Evolutionary conservation across 768 basidiomycete species (phyloP), one percentile per base, ranked within the genome.

Genomic region (Suillus hirtellus): DNA sequence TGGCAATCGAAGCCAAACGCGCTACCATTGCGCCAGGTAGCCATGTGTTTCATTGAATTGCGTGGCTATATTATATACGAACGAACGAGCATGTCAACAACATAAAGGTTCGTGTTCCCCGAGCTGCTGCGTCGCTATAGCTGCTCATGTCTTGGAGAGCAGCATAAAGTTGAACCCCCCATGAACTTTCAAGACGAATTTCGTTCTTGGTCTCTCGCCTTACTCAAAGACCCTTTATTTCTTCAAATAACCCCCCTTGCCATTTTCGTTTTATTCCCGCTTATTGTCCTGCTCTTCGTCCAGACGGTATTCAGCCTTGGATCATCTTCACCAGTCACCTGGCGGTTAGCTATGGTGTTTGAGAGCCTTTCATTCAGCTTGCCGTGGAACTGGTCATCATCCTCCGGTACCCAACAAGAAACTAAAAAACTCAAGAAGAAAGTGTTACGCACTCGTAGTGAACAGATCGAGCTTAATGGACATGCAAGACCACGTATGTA

Each of bases 11-110:
- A 92, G 89, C 89, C 89, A 91, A 90, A 92, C 89, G 90, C 90
- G 90, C 90, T 92, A 90, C 90, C 90, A 91, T 92, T 91, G 90
- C 88, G 90, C 89, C 80, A 92, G 88, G 88, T 85, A 87, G 84
- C 86, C 87, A 76, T 79, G 56, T 90, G 89, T 53, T 53, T n/a
- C 0, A 11, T 6, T n/a, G 11, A 2, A 31, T 52, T 53, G 52
- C 31, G 52, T 53, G 17, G 52, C 11, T 11, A 2, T 12, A 53
- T n/a, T 53, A 53, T 34, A 53, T 53, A 53, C 31, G 11, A 12
- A 34, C 5, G 5, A 12, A n/a, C 31, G 34, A 53, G 19, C 52
- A 53, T 53, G 52, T 53, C 52, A 56, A 38, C 55, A 38, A 38
- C 55, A 38, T 56, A 56, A 56, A 56, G 55, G 55, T 56, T 56